Percentiles rank a stretch among this genome's conserved stretches.
Evolutionary conservation across 2,329 filamentous ascomycete species (phyloP).

Genomic region (Claviceps sp.): DNA sequence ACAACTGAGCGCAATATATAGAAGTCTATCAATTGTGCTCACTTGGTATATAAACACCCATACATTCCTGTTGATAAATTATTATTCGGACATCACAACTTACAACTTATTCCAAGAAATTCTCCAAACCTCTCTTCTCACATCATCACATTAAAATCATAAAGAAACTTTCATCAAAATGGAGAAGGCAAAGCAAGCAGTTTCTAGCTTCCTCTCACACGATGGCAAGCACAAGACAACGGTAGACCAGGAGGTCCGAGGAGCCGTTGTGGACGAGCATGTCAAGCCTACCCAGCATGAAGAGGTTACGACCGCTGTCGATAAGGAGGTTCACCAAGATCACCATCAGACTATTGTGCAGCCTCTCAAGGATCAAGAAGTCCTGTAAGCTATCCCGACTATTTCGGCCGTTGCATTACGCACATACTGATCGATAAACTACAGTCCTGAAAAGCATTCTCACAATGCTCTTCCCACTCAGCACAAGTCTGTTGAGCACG

Average conservation of each 20-base stretch:
- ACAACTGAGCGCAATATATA: no score
- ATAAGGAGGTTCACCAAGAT: constrained; percentile 58
- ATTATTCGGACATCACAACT: neutral
- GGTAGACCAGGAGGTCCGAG: constrained; percentile 51
- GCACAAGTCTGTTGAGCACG: constrained; percentile 48
- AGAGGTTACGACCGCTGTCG: constrained; percentile 46
- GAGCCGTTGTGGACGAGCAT: constrained; percentile 46
- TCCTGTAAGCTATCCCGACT: constrained; percentile 24
- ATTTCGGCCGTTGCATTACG: no score
- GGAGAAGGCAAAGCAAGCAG: constrained; percentile 51
- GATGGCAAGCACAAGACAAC: constrained; percentile 57
- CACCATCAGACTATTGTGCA: constrained; percentile 60
- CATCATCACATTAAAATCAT: no score
- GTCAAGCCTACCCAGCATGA: constrained; percentile 49
- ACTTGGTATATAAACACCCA: neutral
- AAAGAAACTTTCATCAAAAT: constrained; percentile 21
- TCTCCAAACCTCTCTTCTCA: accelerated
- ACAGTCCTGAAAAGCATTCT: constrained; percentile 45
- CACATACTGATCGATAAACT: neutral
- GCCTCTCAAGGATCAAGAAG: constrained; percentile 33
- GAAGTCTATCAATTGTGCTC: neutral
- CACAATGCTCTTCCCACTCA: constrained; percentile 46
- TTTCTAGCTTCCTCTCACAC: constrained; percentile 46
- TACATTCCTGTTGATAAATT: neutral
- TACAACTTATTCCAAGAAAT: no score